phyloP scores from a whole-genome alignment of 1,284 basidiomycete species.

The Golubevia sp. region DNA sequence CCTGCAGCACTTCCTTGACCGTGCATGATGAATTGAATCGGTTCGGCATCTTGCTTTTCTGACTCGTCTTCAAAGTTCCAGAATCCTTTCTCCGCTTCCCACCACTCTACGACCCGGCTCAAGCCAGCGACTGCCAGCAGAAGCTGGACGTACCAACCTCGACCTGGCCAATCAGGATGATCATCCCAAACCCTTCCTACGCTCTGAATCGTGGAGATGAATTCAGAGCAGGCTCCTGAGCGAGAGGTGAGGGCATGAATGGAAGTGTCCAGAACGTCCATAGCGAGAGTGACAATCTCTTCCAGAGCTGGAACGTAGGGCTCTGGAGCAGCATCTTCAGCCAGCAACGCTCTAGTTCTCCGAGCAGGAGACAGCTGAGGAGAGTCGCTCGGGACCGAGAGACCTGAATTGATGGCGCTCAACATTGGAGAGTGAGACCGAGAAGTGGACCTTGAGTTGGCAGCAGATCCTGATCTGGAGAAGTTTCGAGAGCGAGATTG shows the following conservation, averaged over 20 bases:
- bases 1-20: too few species aligned
- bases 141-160: conserved; percentile 97
- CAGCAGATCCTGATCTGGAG: conserved; percentile 66
- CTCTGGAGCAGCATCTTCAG: conserved; percentile 24
- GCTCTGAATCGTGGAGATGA: conserved; percentile 85
- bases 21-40: too few species aligned
- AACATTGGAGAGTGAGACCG: conserved; percentile 92
- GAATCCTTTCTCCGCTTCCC: conserved; percentile 99
- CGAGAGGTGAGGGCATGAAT: conserved; percentile 81
- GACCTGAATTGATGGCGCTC: conserved; percentile 33
- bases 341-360: conserved; percentile 25
- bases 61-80: conserved; percentile 96
- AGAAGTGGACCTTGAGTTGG: conserved; percentile 92
- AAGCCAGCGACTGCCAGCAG: conserved; percentile 94
- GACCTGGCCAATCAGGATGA: conserved; percentile 94
- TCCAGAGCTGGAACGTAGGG: conserved; percentile 78
- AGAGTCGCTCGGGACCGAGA: conserved; percentile 39
- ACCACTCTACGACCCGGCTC: conserved; percentile 97
- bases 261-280: conserved; percentile 88
- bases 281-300: conserved; percentile 90
- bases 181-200: conserved; percentile 96
- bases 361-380: conserved; percentile 42
- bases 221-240: conserved; percentile 80
- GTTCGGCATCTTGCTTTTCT: conserved; percentile 66
- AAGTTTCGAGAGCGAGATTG: conserved; percentile 63